phyloP scores from a whole-genome alignment of 345 rosid species.

The Ricinus communis region DNA sequence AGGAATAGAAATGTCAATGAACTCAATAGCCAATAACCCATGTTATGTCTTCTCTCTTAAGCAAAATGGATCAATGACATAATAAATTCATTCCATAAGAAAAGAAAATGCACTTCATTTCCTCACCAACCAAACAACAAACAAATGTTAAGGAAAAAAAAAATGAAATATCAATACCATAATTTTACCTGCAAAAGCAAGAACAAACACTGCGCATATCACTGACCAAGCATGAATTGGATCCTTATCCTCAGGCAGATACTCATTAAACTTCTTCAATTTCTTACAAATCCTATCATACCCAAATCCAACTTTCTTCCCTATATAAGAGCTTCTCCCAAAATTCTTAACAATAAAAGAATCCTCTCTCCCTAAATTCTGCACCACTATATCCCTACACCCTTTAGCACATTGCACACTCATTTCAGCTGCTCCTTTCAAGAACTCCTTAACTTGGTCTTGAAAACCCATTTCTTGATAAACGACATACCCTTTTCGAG shows the following conservation, averaged over 20 bases:
- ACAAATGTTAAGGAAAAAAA: not conserved
- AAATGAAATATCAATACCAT: not conserved
- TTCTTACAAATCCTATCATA: conserved; percentile 28
- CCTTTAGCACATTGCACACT: conserved; percentile 58
- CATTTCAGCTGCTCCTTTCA: conserved; percentile 55
- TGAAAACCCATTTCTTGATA: conserved; percentile 28
- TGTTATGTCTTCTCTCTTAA: no score
- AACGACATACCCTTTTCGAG: conserved; percentile 9
- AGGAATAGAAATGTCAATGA: no score
- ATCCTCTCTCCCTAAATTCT: conserved; percentile 55
- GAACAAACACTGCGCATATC: conserved; percentile 43
- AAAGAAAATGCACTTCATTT: not conserved
- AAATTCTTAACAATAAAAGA: conserved; percentile 44
- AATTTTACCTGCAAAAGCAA: conserved; percentile 56
- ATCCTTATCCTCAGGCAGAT: conserved; percentile 69
- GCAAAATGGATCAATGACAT: not conserved
- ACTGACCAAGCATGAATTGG: conserved; percentile 60
- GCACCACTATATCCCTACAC: conserved; percentile 59
- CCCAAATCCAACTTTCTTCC: conserved; percentile 35
- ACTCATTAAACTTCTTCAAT: conserved; percentile 41
- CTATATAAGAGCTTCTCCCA: conserved; percentile 41
- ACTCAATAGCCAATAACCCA: no score
- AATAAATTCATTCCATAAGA: not conserved
- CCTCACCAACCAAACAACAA: not conserved
- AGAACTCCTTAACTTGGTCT: conserved; percentile 51